These are phyloP conservation scores for Sporothrix phasma DNA, from an alignment of 2,329 filamentous ascomycete species.

Conservation along the genomic window DNA sequence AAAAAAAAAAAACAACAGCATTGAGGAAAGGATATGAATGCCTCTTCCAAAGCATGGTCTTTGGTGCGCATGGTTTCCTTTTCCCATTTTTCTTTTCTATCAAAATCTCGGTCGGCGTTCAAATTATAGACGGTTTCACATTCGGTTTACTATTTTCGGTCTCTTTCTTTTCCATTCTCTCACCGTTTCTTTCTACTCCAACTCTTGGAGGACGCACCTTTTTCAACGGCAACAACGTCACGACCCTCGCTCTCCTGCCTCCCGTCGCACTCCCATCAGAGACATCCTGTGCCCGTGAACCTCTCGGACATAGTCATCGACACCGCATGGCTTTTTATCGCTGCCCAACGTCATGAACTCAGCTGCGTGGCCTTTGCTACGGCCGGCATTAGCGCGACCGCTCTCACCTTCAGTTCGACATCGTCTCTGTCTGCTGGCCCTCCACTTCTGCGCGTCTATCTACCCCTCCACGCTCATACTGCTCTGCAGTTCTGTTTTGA, in stretches of 20 bases:
- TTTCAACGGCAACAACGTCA: slow-evolving; percentile 8
- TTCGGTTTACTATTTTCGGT: slow-evolving; percentile 9
- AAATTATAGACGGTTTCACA: slow-evolving; percentile 14
- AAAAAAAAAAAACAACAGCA: not conserved
- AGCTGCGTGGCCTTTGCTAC: slow-evolving; percentile 9
- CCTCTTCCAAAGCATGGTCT: not conserved
- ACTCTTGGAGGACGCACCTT: not conserved
- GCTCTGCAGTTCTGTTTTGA: not conserved
- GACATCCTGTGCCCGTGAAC: not conserved
- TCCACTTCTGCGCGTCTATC: not conserved
- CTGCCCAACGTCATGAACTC: slow-evolving; percentile 14
- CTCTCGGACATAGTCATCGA: not conserved
- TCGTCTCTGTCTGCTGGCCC: not conserved
- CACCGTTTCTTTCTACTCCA: not conserved
- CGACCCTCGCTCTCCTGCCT: not conserved
- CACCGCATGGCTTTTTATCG: not conserved
- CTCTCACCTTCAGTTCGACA: slow-evolving; percentile 7
- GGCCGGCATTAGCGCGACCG: slow-evolving; percentile 8
- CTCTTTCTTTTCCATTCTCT: not conserved
- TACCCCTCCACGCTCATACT: not conserved
- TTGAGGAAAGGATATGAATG: not conserved
- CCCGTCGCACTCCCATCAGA: not conserved
- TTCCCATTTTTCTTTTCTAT: slow-evolving; percentile 1
- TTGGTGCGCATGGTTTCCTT: slow-evolving; percentile 10
- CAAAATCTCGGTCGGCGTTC: slow-evolving; percentile 12